phyloP scores from a whole-genome alignment of 2,329 filamentous ascomycete species.

The Claviceps africana region DNA sequence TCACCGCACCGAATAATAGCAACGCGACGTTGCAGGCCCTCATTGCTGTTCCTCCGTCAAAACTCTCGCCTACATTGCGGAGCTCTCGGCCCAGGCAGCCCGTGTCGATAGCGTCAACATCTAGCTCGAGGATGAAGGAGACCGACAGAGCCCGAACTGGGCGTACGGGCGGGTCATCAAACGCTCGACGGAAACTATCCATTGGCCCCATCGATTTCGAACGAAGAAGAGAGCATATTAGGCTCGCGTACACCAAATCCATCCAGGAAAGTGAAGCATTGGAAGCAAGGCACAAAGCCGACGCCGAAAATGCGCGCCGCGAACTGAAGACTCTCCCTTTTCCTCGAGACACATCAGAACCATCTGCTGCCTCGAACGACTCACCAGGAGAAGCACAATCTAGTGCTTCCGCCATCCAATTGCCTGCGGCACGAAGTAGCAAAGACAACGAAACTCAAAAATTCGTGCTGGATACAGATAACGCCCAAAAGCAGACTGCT shows the following conservation, averaged over 20 bases:
- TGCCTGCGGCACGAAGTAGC: neutral
- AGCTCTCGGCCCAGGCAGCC: constrained; percentile 72
- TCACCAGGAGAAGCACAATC: neutral
- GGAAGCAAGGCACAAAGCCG: constrained; percentile 38
- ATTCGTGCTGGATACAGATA: neutral
- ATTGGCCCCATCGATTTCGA: constrained; percentile 74
- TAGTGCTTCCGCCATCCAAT: neutral
- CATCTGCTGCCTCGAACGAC: neutral
- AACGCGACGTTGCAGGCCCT: constrained; percentile 56
- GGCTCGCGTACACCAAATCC: constrained; percentile 74
- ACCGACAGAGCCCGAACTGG: constrained; percentile 31
- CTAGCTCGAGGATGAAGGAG: constrained; percentile 52
- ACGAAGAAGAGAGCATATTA: constrained; percentile 66
- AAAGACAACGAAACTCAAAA: neutral
- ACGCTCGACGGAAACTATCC: constrained; percentile 38
- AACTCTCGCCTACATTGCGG: constrained; percentile 63
- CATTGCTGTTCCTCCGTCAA: constrained; percentile 55
- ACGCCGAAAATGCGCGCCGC: constrained; percentile 32
- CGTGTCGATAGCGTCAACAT: constrained; percentile 60
- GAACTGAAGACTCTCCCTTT: constrained; percentile 30
- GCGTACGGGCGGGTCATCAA: constrained; percentile 24
- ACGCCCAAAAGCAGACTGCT: neutral
- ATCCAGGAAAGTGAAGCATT: constrained; percentile 57
- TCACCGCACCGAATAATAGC: constrained; percentile 35
- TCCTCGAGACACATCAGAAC: neutral